Percentiles rank a stretch among this genome's conserved stretches.
phyloP scores from a whole-genome alignment of 345 rosid genomes.

The Toxicodendron radicans region DNA sequence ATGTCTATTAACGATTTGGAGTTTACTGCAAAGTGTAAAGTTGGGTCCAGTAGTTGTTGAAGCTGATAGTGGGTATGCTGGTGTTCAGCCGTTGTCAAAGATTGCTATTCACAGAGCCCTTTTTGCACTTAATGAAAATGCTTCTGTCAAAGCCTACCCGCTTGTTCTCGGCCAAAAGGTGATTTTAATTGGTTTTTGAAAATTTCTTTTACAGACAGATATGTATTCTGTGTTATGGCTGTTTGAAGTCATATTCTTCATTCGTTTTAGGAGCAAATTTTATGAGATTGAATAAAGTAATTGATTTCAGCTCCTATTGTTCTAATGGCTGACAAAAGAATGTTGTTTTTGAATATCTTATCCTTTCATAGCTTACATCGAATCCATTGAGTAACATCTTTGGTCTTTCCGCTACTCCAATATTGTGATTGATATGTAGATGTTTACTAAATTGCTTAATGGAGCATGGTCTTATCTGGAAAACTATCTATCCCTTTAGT shows the following conservation, averaged over 20 bases:
- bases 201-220: background rate
- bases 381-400: background rate
- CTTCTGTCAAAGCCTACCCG: constrained; percentile 26
- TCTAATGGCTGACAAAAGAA: background rate
- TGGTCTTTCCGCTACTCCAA: background rate
- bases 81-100: constrained; percentile 29
- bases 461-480: background rate
- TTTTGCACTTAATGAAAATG: constrained; percentile 21
- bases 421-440: background rate
- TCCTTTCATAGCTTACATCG: background rate
- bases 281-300: no score
- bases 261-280: no score
- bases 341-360: background rate
- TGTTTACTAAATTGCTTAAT: background rate
- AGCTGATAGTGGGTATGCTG: constrained; percentile 13
- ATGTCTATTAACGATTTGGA: background rate
- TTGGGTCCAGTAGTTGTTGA: constrained; percentile 9
- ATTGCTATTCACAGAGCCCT: constrained; percentile 27
- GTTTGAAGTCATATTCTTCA: background rate
- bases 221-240: background rate
- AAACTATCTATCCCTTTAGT: background rate
- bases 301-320: background rate
- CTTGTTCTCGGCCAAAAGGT: constrained; percentile 27
- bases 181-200: background rate
- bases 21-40: background rate